A percentile compares a stretch with the other conserved stretches of the same genome.
Evolutionary conservation across 371 early-diverging fungal genomes (phyloP).

Genomic region (Mucor racemosus): DNA sequence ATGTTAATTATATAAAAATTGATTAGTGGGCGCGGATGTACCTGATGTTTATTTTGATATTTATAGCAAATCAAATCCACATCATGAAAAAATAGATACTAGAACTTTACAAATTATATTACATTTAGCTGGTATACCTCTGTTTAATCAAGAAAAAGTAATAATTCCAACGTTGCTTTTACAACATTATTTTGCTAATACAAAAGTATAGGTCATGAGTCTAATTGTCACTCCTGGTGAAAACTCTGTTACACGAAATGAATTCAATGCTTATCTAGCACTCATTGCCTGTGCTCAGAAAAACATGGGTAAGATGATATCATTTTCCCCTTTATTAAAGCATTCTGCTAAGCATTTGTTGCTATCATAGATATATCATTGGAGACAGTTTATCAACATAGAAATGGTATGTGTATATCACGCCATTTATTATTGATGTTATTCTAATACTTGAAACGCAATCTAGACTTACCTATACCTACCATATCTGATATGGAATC

Average conservation of each 20-base stretch:
- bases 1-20: background rate
- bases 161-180: background rate
- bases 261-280: conserved; percentile 74
- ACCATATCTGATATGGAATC: conserved; percentile 17
- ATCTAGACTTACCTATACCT: conserved; percentile 42
- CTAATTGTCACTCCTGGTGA: conserved; percentile 47
- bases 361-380: conserved; percentile 34
- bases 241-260: conserved; percentile 63
- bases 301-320: conserved; percentile 65
- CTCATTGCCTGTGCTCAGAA: conserved; percentile 78
- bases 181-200: background rate
- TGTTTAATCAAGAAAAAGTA: conserved; percentile 13
- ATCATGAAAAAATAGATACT: conserved; percentile 6
- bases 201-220: conserved; percentile 14
- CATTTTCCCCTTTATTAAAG: background rate
- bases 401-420: conserved; percentile 29
- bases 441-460: background rate
- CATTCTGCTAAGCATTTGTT: background rate
- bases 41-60: conserved; percentile 23
- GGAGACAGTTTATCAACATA: conserved; percentile 39
- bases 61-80: conserved; percentile 14
- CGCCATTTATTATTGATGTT: background rate
- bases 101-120: conserved; percentile 9
- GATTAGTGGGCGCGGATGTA: conserved; percentile 20
- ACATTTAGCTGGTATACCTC: conserved; percentile 10